Conservation (phyloP, 1,284 basidiomycete genomes). For the Malassezia cuniculi region DNA sequence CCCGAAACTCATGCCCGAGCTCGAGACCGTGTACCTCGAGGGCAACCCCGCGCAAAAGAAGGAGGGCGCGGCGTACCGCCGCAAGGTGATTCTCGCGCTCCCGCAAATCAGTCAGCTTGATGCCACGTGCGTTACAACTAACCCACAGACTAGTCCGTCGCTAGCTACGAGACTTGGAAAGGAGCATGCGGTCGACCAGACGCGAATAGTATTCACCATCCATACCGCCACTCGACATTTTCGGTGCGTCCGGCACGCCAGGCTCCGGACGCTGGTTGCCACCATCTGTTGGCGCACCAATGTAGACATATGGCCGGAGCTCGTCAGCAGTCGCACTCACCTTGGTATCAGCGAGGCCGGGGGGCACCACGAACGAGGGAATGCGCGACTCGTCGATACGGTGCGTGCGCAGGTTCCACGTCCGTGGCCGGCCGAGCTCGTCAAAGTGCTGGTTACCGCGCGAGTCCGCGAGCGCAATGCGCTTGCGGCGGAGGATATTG, state of each 20-base stretch:
- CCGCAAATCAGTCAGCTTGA: slow-evolving; percentile 88
- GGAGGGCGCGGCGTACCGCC: slow-evolving; percentile 66
- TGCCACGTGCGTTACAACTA: slow-evolving; percentile 60
- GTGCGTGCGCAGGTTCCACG: slow-evolving; percentile 34
- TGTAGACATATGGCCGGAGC: slow-evolving; percentile 36
- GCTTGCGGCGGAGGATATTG: slow-evolving; percentile 39
- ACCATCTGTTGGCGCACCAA: slow-evolving; percentile 20
- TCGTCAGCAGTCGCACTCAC: slow-evolving; percentile 15
- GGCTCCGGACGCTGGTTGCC: slow-evolving; percentile 23
- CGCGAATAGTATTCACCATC: slow-evolving; percentile 31
- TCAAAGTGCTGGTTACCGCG: slow-evolving; percentile 32
- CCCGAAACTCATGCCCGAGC: slow-evolving; percentile 50
- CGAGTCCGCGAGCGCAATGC: slow-evolving; percentile 33
- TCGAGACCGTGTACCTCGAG: slow-evolving; percentile 87
- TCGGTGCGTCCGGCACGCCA: slow-evolving; percentile 29
- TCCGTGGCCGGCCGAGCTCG: slow-evolving; percentile 19
- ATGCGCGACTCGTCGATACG: slow-evolving; percentile 33
- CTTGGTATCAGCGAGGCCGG: slow-evolving; percentile 32
- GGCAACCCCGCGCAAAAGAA: slow-evolving; percentile 75
- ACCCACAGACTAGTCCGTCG: slow-evolving; percentile 3
- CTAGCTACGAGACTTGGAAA: slow-evolving; percentile 9
- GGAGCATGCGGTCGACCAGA: slow-evolving; percentile 27
- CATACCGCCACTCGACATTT: slow-evolving; percentile 29
- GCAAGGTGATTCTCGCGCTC: slow-evolving; percentile 75
- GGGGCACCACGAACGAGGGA: slow-evolving; percentile 37